A percentile compares a stretch with the other conserved stretches of the same genome.
These are phyloP conservation scores for Populus nigra DNA, from an alignment of 345 rosid species.

Conservation along the genomic window DNA sequence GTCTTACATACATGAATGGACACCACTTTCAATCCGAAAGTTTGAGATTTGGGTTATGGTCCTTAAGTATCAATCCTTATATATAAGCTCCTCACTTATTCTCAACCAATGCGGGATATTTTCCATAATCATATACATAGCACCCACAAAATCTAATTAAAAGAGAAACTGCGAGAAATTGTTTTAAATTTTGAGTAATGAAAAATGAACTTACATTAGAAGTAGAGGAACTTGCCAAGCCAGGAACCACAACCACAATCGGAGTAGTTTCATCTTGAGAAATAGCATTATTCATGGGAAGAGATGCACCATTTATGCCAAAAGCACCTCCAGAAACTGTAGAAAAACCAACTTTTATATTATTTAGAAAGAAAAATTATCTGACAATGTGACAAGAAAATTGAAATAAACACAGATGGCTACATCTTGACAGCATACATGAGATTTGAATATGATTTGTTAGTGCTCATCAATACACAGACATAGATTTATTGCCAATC, in stretches of 20 bases:
- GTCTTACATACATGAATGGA: neutral
- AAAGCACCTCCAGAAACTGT: slow-evolving; percentile 34
- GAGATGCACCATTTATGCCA: slow-evolving; percentile 1
- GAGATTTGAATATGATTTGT: neutral
- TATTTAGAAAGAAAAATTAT: neutral
- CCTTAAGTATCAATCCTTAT: neutral
- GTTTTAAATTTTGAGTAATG: neutral
- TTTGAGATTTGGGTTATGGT: neutral
- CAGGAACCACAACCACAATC: slow-evolving; percentile 60
- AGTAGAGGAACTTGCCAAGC: slow-evolving; percentile 69
- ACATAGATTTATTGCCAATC: neutral
- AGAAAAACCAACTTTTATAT: slow-evolving; percentile 2
- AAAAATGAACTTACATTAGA: slow-evolving; percentile 44
- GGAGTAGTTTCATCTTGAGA: slow-evolving; percentile 51
- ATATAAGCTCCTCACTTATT: neutral
- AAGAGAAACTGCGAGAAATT: neutral
- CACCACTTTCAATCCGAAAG: neutral
- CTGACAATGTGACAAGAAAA: neutral
- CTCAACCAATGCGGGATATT: too few relatives aligned
- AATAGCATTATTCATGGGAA: slow-evolving; percentile 21
- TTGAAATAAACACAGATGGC: neutral
- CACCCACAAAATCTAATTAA: neutral
- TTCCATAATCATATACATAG: too few relatives aligned
- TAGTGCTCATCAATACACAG: neutral
- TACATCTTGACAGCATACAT: neutral